Conservation (phyloP, 1,284 basidiomycete species). For the Sphaerobolus stellatus region DNA sequence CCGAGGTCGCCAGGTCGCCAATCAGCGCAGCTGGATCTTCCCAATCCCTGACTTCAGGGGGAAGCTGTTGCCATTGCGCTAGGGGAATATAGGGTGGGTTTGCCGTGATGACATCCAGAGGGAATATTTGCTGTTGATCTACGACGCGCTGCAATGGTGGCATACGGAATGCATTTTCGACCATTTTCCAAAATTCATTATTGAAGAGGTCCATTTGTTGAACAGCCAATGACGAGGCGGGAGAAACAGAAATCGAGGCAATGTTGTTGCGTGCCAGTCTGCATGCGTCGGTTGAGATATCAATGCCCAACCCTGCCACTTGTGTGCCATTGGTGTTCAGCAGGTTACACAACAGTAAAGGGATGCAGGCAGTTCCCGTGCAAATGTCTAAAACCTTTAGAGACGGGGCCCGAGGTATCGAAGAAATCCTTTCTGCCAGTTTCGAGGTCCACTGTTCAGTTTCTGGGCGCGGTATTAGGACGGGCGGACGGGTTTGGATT, state of each 20-base stretch:
- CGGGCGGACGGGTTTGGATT: slow-evolving; percentile 69
- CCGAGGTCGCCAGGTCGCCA: slow-evolving; percentile 52
- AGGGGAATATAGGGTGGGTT: slow-evolving; percentile 93
- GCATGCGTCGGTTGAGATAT: slow-evolving; percentile 70
- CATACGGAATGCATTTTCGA: slow-evolving; percentile 27
- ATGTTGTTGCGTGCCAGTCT: slow-evolving; percentile 73
- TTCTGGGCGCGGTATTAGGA: slow-evolving; percentile 89
- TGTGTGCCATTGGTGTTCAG: slow-evolving; percentile 50
- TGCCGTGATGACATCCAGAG: slow-evolving; percentile 79
- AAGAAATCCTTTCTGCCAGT: slow-evolving; percentile 43
- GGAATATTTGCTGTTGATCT: slow-evolving; percentile 25
- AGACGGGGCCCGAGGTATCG: slow-evolving; percentile 36
- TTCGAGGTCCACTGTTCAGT: slow-evolving; percentile 80
- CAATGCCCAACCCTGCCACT: slow-evolving; percentile 61
- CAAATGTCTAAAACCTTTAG: slow-evolving; percentile 78
- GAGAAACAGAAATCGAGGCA: slow-evolving; percentile 30
- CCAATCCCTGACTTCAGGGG: slow-evolving; percentile 66
- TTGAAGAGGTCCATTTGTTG: slow-evolving; percentile 18
- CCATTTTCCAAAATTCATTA: slow-evolving; percentile 8
- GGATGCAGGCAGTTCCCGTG: slow-evolving; percentile 88
- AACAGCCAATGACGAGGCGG: slow-evolving; percentile 7
- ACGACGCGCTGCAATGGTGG: slow-evolving; percentile 28
- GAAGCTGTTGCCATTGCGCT: slow-evolving; percentile 62
- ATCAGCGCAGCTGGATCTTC: slow-evolving; percentile 83
- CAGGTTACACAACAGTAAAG: slow-evolving; percentile 70